Conservation (phyloP, 352 stramenopile genomes). For the Pythium coloratum region DNA sequence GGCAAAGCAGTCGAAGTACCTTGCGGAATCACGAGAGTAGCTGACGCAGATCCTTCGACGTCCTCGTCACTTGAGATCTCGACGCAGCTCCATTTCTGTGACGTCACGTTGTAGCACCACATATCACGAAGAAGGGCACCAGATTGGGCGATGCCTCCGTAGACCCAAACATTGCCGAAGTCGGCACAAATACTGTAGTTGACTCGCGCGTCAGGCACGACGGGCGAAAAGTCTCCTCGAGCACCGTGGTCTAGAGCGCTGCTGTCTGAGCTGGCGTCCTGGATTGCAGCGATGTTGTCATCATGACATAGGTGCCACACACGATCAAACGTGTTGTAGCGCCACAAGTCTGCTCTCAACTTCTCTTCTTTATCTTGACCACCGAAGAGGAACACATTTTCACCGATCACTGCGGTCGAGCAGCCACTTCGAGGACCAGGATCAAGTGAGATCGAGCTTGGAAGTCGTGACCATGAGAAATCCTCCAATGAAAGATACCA, state of each 20-base stretch:
- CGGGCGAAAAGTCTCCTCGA: constrained; percentile 43
- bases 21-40: constrained; percentile 42
- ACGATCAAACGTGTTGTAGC: constrained; percentile 87
- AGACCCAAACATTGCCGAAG: constrained; percentile 82
- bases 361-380: constrained; percentile 82
- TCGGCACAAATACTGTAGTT: constrained; percentile 79
- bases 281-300: constrained; percentile 58
- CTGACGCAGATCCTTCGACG: constrained; percentile 46
- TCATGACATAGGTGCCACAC: constrained; percentile 86
- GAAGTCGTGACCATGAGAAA: constrained; percentile 75
- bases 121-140: constrained; percentile 61
- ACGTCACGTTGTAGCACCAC: constrained; percentile 76
- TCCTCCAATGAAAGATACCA: constrained; percentile 86
- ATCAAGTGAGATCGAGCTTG: constrained; percentile 72
- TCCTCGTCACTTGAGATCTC: constrained; percentile 49
- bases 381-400: constrained; percentile 84
- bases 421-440: constrained; percentile 72
- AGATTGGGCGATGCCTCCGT: constrained; percentile 51
- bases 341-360: constrained; percentile 75
- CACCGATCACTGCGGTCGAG: constrained; percentile 67
- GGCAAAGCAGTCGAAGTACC: constrained; percentile 55
- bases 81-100: constrained; percentile 61
- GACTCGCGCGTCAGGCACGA: constrained; percentile 50
- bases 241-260: constrained; percentile 10
- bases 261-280: constrained; percentile 21